Conservation (phyloP, 305 asterid genomes). For the Petunia hybrid region DNA sequence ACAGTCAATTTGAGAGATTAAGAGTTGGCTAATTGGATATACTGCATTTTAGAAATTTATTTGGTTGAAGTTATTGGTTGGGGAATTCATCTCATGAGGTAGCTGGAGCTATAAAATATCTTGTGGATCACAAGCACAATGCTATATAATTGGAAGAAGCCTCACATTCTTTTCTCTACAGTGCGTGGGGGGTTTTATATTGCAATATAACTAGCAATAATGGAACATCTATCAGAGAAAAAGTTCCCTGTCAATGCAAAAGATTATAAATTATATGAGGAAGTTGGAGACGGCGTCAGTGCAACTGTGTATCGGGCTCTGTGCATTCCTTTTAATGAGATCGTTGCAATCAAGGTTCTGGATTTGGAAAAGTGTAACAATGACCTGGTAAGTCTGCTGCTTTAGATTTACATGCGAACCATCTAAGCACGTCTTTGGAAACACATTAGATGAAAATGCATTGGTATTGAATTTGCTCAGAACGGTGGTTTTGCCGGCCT, state of each 20-base stretch:
- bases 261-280: conserved; percentile 79
- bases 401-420: neutral
- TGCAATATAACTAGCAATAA: conserved; percentile 49
- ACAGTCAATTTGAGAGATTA: conserved; percentile 1
- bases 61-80: conserved; percentile 18
- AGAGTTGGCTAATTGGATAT: conserved; percentile 23
- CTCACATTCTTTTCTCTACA: conserved; percentile 33
- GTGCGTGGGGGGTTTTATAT: conserved; percentile 29
- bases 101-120: conserved; percentile 37
- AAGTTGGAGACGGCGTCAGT: conserved; percentile 98
- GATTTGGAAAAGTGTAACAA: conserved; percentile 95
- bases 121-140: conserved; percentile 37
- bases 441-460: neutral
- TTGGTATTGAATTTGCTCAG: conserved; percentile 12
- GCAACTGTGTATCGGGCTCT: conserved; percentile 90
- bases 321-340: conserved; percentile 77
- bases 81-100: conserved; percentile 35
- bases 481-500: conserved; percentile 14
- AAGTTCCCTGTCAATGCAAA: conserved; percentile 78
- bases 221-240: conserved; percentile 60
- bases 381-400: conserved; percentile 75
- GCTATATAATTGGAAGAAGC: conserved; percentile 44
- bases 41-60: conserved; percentile 13
- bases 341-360: conserved; percentile 96
- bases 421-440: conserved; percentile 1